Conservation (phyloP, 2,329 filamentous ascomycete genomes). For the Penicillium brevicompactum region DNA sequence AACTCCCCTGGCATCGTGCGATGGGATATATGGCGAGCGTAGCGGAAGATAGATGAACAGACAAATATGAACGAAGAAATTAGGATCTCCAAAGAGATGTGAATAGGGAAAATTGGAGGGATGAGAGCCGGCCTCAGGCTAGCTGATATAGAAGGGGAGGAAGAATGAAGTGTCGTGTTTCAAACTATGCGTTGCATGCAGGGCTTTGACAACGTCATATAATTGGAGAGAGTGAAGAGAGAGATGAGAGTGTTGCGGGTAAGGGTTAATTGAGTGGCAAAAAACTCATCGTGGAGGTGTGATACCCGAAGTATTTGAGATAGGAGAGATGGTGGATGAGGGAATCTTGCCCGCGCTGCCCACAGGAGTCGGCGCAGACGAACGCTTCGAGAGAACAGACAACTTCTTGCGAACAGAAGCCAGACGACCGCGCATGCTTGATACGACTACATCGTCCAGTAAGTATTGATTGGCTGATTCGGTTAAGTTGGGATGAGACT, state of each 20-base stretch:
- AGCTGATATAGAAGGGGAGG: constrained; percentile 6
- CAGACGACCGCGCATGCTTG: constrained; percentile 52
- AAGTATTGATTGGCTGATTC: neutral
- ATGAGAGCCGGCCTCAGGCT: neutral
- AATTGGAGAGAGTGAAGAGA: neutral
- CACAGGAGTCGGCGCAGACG: constrained; percentile 40
- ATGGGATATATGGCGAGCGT: constrained; percentile 26
- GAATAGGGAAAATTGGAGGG: neutral
- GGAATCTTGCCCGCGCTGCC: constrained; percentile 31
- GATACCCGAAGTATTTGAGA: constrained; percentile 35
- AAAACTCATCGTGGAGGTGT: constrained; percentile 36
- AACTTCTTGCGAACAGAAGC: constrained; percentile 53
- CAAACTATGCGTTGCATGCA: neutral
- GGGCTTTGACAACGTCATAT: neutral
- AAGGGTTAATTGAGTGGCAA: neutral
- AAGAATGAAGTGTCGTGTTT: too few relatives aligned
- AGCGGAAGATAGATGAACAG: constrained; percentile 13
- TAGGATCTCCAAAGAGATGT: constrained; percentile 12
- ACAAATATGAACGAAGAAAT: constrained; percentile 12
- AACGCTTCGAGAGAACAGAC: constrained; percentile 48
- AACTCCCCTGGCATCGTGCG: constrained; percentile 26
- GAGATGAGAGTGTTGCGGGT: too few relatives aligned
- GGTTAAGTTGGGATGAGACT: constrained; percentile 29
- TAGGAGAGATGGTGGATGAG: constrained; percentile 32
- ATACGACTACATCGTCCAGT: constrained; percentile 41